phyloP scores from a whole-genome alignment of 2,329 filamentous ascomycete species.

The Colletotrichum tropicicola region DNA sequence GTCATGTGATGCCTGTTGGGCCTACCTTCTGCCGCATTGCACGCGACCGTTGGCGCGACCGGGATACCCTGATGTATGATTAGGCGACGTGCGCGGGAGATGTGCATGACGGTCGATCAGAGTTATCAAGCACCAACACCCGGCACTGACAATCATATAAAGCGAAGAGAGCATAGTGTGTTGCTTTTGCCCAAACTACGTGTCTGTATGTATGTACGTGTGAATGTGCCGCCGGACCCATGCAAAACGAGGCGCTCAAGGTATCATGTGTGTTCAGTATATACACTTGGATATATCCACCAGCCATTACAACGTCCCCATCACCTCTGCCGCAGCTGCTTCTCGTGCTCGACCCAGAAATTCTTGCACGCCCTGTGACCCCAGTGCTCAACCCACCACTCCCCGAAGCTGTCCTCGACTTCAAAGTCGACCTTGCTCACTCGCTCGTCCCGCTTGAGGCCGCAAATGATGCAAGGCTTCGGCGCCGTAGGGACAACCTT shows the following conservation, averaged over 20 bases:
- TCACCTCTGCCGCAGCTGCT: slow-evolving; percentile 73
- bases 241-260: slow-evolving; percentile 4
- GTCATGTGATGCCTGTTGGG: neutral
- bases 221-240: neutral
- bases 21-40: neutral
- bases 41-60: neutral
- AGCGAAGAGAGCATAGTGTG: neutral
- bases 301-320: neutral
- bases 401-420: slow-evolving; percentile 90
- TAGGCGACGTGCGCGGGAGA: neutral
- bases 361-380: slow-evolving; percentile 81
- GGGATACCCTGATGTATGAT: neutral
- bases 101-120: neutral
- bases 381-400: slow-evolving; percentile 96
- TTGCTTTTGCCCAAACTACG: neutral
- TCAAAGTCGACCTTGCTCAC: slow-evolving; percentile 78
- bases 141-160: neutral
- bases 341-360: slow-evolving; percentile 86
- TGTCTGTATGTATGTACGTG: neutral
- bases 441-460: slow-evolving; percentile 87
- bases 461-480: slow-evolving; percentile 85
- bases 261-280: slow-evolving; percentile 20
- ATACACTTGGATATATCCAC: neutral
- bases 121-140: neutral
- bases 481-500: slow-evolving; percentile 79